phyloP scores from a whole-genome alignment of 176 grass and related monocot species.

The Aegilops umbellulata region DNA sequence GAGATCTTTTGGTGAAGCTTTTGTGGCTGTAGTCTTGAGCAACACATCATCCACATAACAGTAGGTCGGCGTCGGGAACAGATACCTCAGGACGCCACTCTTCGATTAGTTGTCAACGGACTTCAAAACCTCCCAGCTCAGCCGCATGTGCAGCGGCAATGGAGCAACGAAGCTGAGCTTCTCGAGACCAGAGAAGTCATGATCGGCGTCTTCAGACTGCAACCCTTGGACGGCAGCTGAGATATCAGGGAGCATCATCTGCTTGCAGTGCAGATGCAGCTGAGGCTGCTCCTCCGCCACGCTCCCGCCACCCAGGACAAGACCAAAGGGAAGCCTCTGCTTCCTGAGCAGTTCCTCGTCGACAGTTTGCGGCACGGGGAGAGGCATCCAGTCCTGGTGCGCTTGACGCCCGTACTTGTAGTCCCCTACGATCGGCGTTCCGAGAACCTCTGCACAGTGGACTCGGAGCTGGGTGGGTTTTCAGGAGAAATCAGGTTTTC shows the following conservation, averaged over 20 bases:
- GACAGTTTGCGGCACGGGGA: constrained; percentile 30
- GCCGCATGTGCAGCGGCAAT: constrained; percentile 77
- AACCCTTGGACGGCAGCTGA: constrained; percentile 53
- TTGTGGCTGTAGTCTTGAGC: not conserved
- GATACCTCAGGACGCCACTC: not conserved
- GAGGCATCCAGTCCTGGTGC: constrained; percentile 59
- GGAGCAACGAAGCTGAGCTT: constrained; percentile 75
- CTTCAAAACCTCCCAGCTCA: constrained; percentile 81
- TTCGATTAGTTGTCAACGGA: constrained; percentile 9
- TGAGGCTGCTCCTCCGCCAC: constrained; percentile 50
- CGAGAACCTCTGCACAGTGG: constrained; percentile 76
- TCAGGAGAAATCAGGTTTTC: constrained; percentile 20
- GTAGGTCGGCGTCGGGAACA: not conserved
- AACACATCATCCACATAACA: not conserved
- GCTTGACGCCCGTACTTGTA: constrained; percentile 69
- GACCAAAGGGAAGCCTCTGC: constrained; percentile 73
- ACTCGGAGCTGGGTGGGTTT: constrained; percentile 59
- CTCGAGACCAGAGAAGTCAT: constrained; percentile 48
- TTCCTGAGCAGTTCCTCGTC: constrained; percentile 37
- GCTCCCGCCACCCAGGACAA: constrained; percentile 58
- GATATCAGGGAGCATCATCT: constrained; percentile 81
- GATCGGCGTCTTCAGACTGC: constrained; percentile 34
- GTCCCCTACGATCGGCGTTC: constrained; percentile 82
- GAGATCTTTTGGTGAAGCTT: not conserved
- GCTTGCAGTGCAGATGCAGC: constrained; percentile 94